phyloP scores from a whole-genome alignment of 495 filamentous ascomycete genomes.

The Tuber magnatum region DNA sequence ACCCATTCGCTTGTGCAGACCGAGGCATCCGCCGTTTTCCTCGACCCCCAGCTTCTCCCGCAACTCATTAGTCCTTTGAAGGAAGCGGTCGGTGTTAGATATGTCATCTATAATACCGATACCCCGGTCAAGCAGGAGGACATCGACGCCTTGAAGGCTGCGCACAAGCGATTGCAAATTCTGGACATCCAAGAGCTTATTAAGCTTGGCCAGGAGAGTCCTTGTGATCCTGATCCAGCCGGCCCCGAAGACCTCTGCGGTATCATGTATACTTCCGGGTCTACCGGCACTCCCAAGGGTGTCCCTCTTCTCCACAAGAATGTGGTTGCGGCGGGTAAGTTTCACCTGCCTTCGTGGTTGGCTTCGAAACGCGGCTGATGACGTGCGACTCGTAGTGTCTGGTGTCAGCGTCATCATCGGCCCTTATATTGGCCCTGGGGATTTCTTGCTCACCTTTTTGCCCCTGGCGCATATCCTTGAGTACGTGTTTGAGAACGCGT shows the following conservation, averaged over 20 bases:
- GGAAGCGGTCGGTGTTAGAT: slow-evolving; percentile 67
- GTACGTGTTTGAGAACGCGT: slow-evolving; percentile 92
- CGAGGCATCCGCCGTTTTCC: slow-evolving; percentile 77
- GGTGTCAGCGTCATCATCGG: slow-evolving; percentile 83
- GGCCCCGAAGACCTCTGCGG: slow-evolving; percentile 82
- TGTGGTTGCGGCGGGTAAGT: slow-evolving; percentile 77
- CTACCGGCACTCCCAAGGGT: slow-evolving; percentile 94
- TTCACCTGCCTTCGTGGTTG: background rate
- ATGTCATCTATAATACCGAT: slow-evolving; percentile 84
- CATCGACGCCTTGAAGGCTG: slow-evolving; percentile 68
- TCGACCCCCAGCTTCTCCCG: slow-evolving; percentile 74
- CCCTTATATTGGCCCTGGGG: slow-evolving; percentile 74
- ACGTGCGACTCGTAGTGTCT: slow-evolving; percentile 52
- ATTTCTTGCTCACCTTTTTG: slow-evolving; percentile 83
- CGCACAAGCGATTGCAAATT: slow-evolving; percentile 62
- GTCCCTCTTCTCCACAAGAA: slow-evolving; percentile 83
- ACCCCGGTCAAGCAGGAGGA: slow-evolving; percentile 67
- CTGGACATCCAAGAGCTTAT: slow-evolving; percentile 77
- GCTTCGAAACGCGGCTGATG: background rate
- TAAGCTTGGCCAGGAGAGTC: slow-evolving; percentile 75
- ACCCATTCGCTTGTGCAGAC: slow-evolving; percentile 88
- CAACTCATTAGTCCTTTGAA: slow-evolving; percentile 75
- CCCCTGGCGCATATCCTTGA: slow-evolving; percentile 94
- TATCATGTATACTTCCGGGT: slow-evolving; percentile 99
- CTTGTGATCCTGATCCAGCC: slow-evolving; percentile 72